Conservation (phyloP, 176 grass and related monocot species). For the Zoysia pacifica region DNA sequence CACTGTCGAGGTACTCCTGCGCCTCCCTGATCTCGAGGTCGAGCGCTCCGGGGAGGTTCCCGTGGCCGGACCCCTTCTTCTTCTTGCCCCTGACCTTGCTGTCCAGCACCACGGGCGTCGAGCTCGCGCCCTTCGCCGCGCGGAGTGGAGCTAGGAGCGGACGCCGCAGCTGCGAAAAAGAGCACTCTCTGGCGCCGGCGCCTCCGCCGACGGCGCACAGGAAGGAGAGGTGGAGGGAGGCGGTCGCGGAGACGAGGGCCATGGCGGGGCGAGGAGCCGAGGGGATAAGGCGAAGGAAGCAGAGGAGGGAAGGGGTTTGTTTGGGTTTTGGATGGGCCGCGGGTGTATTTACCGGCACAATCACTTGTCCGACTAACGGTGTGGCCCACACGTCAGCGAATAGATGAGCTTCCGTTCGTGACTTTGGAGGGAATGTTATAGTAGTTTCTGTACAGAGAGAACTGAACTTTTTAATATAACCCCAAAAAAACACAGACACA, state of each 20-base stretch:
- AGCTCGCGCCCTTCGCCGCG: slow-evolving; percentile 33
- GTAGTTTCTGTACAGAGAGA: too few species aligned
- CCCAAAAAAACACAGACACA: too few species aligned
- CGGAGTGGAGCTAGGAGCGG: slow-evolving; percentile 7
- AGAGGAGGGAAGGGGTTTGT: slow-evolving; percentile 1
- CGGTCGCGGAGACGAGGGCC: slow-evolving; percentile 40
- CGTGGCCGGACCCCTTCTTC: slow-evolving; percentile 41
- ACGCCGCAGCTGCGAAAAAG: not conserved
- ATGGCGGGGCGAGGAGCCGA: slow-evolving; percentile 2
- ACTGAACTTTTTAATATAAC: too few species aligned
- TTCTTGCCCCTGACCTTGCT: slow-evolving; percentile 50
- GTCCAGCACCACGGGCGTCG: slow-evolving; percentile 32
- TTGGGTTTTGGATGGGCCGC: slow-evolving; percentile 33
- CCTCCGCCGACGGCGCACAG: not conserved
- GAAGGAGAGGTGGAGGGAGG: not conserved
- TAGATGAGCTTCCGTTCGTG: too few species aligned
- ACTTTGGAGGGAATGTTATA: too few species aligned
- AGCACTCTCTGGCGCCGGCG: not conserved
- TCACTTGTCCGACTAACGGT: not conserved
- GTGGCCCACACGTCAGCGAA: too few species aligned
- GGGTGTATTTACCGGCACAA: not conserved
- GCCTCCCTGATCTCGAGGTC: slow-evolving; percentile 80
- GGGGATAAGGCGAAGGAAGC: slow-evolving; percentile 35
- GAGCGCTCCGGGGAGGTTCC: slow-evolving; percentile 52
- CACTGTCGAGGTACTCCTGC: slow-evolving; percentile 64